These are phyloP conservation scores for Sarcodon sp. DNA, from an alignment of 768 basidiomycete species.

Conservation along the genomic window DNA sequence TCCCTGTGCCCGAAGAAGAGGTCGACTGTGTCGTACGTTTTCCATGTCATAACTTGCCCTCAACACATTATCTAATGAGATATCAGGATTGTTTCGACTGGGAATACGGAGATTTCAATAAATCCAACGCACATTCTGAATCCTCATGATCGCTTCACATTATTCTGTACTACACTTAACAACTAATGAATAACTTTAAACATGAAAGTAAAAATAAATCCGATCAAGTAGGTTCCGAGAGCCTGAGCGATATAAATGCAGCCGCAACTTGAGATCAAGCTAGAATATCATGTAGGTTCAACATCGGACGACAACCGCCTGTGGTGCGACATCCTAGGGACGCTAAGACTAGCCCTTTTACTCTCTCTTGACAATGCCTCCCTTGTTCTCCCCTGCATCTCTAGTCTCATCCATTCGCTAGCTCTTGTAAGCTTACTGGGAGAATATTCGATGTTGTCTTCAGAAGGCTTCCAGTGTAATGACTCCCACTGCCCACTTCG, in stretches of 20 bases:
- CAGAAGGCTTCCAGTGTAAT: not conserved
- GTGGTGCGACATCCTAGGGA: not conserved
- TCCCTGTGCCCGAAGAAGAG: conserved; percentile 40
- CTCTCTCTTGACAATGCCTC: not conserved
- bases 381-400: not conserved
- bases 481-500: not conserved
- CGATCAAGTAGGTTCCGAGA: not conserved
- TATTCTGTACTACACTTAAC: not conserved
- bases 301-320: not conserved
- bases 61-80: not conserved
- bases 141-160: not conserved
- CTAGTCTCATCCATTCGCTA: not conserved
- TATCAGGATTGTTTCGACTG: conserved; percentile 56
- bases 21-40: conserved; percentile 59
- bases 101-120: conserved; percentile 43
- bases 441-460: not conserved
- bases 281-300: too few relatives aligned
- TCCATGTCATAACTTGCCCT: not conserved
- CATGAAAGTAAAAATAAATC: not conserved
- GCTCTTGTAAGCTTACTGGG: not conserved
- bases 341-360: not conserved
- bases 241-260: not conserved
- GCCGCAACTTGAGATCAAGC: not conserved
- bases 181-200: not conserved
- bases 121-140: not conserved